A percentile compares a stretch with the other conserved stretches of the same genome.
phyloP scores from a whole-genome alignment of 1,139 yeast species.

The Zygoascus hellenicus region DNA sequence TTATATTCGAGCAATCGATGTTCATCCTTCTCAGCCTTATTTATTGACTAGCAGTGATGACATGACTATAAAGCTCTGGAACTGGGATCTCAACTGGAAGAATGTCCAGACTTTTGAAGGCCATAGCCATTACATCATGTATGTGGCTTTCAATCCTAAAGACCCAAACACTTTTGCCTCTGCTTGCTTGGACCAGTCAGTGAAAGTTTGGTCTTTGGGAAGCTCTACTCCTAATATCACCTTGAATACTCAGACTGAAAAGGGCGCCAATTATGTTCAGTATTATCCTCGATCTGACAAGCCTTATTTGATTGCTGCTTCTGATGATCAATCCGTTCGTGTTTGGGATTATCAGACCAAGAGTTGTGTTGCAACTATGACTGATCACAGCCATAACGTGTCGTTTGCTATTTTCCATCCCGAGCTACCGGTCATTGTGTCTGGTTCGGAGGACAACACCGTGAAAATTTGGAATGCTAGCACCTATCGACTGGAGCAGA shows the following conservation, averaged over 20 bases:
- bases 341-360: slow-evolving; percentile 98
- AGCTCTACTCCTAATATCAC: slow-evolving; percentile 89
- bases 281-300: slow-evolving; percentile 96
- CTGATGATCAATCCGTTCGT: slow-evolving; percentile 87
- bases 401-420: slow-evolving; percentile 97
- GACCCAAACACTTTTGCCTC: slow-evolving; percentile 97
- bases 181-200: slow-evolving; percentile 92
- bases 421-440: slow-evolving; percentile 79
- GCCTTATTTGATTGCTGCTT: slow-evolving; percentile 87
- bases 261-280: slow-evolving; percentile 93
- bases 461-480: slow-evolving; percentile 90
- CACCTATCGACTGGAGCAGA: slow-evolving; percentile 83
- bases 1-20: slow-evolving; percentile 86
- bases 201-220: slow-evolving; percentile 94
- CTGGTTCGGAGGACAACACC: slow-evolving; percentile 89
- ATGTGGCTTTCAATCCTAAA: slow-evolving; percentile 91
- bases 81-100: slow-evolving; percentile 93
- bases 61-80: slow-evolving; percentile 87
- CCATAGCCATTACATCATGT: slow-evolving; percentile 93
- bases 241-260: slow-evolving; percentile 80
- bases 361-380: slow-evolving; percentile 88
- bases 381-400: slow-evolving; percentile 90
- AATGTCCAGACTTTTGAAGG: slow-evolving; percentile 90
- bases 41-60: slow-evolving; percentile 90
- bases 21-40: slow-evolving; percentile 89